Evolutionary conservation across 108 stramenopile genomes (phyloP).

Genomic region (Nitzschia sp.): DNA sequence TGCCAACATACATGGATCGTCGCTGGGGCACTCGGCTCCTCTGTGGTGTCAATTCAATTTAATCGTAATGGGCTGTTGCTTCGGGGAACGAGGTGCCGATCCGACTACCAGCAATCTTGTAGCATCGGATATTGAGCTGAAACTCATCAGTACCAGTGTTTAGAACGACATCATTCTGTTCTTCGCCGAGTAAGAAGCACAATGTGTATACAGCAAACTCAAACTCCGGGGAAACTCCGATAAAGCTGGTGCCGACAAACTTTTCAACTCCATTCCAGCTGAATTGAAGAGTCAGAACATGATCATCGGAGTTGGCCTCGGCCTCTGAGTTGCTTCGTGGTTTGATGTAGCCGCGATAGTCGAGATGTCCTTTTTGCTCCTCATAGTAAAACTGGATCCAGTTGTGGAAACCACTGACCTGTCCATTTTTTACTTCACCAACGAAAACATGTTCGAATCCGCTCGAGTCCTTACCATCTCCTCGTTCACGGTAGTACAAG

Average conservation of each 20-base stretch:
- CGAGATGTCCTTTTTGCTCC: constrained; percentile 76
- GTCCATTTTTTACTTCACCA: constrained; percentile 79
- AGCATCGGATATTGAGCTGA: constrained; percentile 71
- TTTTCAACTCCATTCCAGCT: constrained; percentile 86
- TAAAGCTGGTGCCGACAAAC: constrained; percentile 73
- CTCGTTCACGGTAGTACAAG: constrained; percentile 67
- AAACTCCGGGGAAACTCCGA: constrained; percentile 88
- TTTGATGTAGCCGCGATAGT: constrained; percentile 87
- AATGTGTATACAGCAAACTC: constrained; percentile 88
- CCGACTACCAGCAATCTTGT: constrained; percentile 54
- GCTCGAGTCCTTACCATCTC: constrained; percentile 63
- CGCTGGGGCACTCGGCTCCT: no score
- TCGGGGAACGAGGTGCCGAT: constrained; percentile 80
- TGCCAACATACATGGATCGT: no score
- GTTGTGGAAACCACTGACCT: constrained; percentile 88
- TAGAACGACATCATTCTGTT: constrained; percentile 60
- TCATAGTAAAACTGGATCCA: constrained; percentile 90
- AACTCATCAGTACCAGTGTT: constrained; percentile 56
- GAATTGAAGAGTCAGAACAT: constrained; percentile 85
- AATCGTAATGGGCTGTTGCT: constrained; percentile 68
- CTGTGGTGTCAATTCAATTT: neutral
- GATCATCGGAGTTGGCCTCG: constrained; percentile 53
- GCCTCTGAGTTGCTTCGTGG: constrained; percentile 54
- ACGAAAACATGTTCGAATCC: constrained; percentile 95
- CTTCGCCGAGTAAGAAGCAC: constrained; percentile 68